These are phyloP conservation scores for Sugiyamaella boreocaroliniensis DNA, from an alignment of 805 yeast genomes.

Conservation along the genomic window DNA sequence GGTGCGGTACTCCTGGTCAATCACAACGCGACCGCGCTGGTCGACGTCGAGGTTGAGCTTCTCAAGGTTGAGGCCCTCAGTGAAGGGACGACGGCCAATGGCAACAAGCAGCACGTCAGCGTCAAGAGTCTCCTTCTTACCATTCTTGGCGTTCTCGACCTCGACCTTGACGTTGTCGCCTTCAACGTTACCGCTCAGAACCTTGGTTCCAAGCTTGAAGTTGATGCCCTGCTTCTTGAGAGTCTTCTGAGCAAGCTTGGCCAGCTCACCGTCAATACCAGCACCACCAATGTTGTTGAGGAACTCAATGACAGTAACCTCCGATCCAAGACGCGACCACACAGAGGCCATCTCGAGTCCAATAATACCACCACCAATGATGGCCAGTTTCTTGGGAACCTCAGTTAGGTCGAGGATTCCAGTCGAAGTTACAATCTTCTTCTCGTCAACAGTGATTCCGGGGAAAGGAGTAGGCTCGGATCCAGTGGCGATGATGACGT, in stretches of 20 bases:
- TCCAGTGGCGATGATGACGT: slow-evolving; percentile 95
- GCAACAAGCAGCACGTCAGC: slow-evolving; percentile 95
- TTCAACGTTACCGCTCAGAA: slow-evolving; percentile 73
- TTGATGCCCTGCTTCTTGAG: slow-evolving; percentile 91
- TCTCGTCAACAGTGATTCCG: slow-evolving; percentile 92
- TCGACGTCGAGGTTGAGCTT: slow-evolving; percentile 84
- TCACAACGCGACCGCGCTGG: slow-evolving; percentile 86
- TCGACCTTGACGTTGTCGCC: slow-evolving; percentile 85
- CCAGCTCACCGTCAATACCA: slow-evolving; percentile 95
- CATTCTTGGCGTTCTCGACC: slow-evolving; percentile 83
- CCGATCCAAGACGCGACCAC: slow-evolving; percentile 88
- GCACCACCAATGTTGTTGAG: slow-evolving; percentile 95
- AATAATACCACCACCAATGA: slow-evolving; percentile 99
- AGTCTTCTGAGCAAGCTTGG: slow-evolving; percentile 83
- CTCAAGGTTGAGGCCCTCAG: slow-evolving; percentile 84
- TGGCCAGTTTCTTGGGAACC: slow-evolving; percentile 83
- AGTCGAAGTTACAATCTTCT: slow-evolving; percentile 92
- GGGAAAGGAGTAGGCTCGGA: slow-evolving; percentile 99
- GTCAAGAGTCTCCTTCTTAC: slow-evolving; percentile 69
- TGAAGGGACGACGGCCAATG: slow-evolving; percentile 97
- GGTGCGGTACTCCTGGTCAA: slow-evolving; percentile 89
- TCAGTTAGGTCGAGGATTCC: slow-evolving; percentile 82
- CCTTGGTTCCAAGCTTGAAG: slow-evolving; percentile 90
- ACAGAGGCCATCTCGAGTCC: slow-evolving; percentile 99
- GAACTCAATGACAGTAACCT: slow-evolving; percentile 92